Evolutionary conservation across 148 eudicot species (phyloP).

Genomic region (Suaeda aralocaspica): DNA sequence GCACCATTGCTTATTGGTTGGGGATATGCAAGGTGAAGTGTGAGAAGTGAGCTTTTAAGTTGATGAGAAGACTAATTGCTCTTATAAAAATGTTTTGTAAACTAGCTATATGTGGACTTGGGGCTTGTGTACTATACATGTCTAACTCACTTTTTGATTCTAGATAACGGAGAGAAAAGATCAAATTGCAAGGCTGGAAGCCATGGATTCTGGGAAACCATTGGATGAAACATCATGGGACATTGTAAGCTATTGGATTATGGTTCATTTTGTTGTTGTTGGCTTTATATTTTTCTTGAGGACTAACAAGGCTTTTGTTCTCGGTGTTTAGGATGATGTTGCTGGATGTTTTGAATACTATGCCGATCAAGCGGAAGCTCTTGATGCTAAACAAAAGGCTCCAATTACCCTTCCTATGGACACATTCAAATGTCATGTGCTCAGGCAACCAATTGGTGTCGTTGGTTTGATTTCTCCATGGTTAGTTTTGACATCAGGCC

Average conservation of each 20-base stretch:
- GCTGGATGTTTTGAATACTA: conserved; percentile 87
- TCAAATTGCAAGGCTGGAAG: conserved; percentile 70
- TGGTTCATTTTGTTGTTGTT: not conserved
- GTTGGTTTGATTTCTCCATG: conserved; percentile 98
- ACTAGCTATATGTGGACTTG: too few species aligned
- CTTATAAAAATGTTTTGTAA: too few species aligned
- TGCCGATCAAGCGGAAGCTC: conserved; percentile 91
- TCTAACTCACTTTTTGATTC: conserved; percentile 13
- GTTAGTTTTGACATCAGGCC: conserved; percentile 31
- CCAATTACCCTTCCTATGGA: conserved; percentile 83
- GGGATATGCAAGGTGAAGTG: not conserved
- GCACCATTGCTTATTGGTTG: not conserved
- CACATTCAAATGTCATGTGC: conserved; percentile 71
- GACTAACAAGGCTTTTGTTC: conserved; percentile 15
- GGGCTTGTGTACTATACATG: not conserved
- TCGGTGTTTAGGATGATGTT: conserved; percentile 77
- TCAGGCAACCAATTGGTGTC: conserved; percentile 86
- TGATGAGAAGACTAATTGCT: too few species aligned
- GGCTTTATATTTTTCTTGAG: not conserved
- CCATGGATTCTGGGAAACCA: conserved; percentile 85
- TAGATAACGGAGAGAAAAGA: conserved; percentile 77
- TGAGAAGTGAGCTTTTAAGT: too few species aligned
- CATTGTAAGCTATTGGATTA: conserved; percentile 46
- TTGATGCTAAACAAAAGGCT: conserved; percentile 82
- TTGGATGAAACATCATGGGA: conserved; percentile 91